Conservation (phyloP, 2,329 filamentous ascomycete genomes). For the Xylaria sp. region DNA sequence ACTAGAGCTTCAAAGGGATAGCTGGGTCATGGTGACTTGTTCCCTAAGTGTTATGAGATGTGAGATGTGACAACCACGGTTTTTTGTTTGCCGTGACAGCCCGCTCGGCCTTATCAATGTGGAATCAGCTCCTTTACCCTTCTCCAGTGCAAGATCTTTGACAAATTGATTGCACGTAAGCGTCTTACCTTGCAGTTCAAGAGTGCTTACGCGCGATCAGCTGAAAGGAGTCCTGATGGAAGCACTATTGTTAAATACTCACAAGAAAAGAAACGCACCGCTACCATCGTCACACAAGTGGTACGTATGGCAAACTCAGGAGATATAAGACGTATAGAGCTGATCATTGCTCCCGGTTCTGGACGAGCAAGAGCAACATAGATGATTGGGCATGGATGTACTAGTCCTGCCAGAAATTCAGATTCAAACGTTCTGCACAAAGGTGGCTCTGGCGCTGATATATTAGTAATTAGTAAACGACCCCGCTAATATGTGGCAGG, state of each 20-base stretch:
- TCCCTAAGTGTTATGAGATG: too few relatives aligned
- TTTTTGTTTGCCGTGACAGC: too few relatives aligned
- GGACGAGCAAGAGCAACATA: neutral
- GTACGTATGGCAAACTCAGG: neutral
- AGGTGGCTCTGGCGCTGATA: constrained; percentile 12
- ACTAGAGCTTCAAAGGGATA: too few relatives aligned
- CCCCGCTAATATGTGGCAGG: too few relatives aligned
- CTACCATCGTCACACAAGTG: neutral
- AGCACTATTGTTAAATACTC: neutral
- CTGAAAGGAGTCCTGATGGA: neutral
- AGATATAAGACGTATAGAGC: neutral
- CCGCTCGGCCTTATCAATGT: too few relatives aligned
- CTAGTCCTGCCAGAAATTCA: neutral
- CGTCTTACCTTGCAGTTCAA: neutral
- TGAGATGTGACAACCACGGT: too few relatives aligned
- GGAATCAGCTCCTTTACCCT: too few relatives aligned
- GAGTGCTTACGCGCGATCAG: neutral
- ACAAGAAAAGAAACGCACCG: neutral
- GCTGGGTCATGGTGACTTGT: too few relatives aligned
- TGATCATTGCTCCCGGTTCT: neutral
- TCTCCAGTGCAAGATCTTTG: too few relatives aligned
- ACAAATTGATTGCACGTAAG: neutral
- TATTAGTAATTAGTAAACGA: too few relatives aligned
- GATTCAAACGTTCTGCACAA: constrained; percentile 8
- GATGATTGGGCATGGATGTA: neutral